Evolutionary conservation across 2,329 filamentous ascomycete genomes (phyloP).

Genomic region (Sodiomyces alkalinus): DNA sequence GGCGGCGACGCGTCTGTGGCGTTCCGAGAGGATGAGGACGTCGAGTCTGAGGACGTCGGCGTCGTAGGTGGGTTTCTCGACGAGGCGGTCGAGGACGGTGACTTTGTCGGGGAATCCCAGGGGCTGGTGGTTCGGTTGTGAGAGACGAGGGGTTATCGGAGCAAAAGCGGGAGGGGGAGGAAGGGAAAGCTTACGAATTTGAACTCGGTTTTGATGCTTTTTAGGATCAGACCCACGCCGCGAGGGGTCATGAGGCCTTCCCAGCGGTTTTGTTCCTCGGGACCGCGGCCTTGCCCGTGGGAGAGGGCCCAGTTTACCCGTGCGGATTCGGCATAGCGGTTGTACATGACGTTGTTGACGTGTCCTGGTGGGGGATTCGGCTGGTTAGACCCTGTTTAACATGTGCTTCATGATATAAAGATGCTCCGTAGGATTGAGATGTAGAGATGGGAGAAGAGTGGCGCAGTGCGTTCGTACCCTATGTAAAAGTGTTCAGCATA

Average conservation of each 20-base stretch:
- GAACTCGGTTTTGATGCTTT: slow-evolving; percentile 67
- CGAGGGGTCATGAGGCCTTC: slow-evolving; percentile 49
- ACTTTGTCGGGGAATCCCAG: slow-evolving; percentile 73
- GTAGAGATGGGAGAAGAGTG: no score
- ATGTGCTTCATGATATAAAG: no score
- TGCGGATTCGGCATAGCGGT: slow-evolving; percentile 68
- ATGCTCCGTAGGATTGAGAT: no score
- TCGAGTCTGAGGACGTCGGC: slow-evolving; percentile 40
- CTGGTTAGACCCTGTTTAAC: slow-evolving; percentile 4
- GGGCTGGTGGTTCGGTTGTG: slow-evolving; percentile 42
- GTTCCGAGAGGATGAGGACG: slow-evolving; percentile 58
- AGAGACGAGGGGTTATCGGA: slow-evolving; percentile 1
- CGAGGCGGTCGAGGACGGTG: slow-evolving; percentile 70
- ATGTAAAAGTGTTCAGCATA: no score
- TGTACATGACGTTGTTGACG: slow-evolving; percentile 78
- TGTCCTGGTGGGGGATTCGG: no score
- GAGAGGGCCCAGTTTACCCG: slow-evolving; percentile 66
- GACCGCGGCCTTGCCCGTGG: slow-evolving; percentile 48
- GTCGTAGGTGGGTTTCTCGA: slow-evolving; percentile 26
- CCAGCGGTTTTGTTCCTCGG: slow-evolving; percentile 49
- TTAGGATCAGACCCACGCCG: slow-evolving; percentile 59
- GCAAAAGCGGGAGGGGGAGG: no score
- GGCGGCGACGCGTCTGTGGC: slow-evolving; percentile 56
- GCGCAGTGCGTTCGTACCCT: slow-evolving; percentile 5
- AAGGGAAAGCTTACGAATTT: slow-evolving; percentile 54